Evolutionary conservation across 257 asterid genomes (phyloP).

Genomic region (Thymus quinquecostatus): DNA sequence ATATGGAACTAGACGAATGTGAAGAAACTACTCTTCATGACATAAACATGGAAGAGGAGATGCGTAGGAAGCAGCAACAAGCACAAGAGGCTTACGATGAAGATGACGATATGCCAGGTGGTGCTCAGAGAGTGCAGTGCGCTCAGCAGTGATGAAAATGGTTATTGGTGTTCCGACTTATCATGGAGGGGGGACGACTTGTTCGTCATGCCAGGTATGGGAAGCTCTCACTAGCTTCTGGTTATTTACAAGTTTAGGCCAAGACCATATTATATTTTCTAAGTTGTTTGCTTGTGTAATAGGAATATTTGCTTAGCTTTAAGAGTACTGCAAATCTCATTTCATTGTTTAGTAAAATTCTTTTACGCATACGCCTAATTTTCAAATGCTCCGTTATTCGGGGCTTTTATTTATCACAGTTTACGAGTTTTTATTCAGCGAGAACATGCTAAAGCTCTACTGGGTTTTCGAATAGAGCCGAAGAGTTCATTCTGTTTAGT

Average conservation of each 20-base stretch:
- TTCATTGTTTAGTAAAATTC: conserved; percentile 10
- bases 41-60: conserved; percentile 58
- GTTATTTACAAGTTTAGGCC: conserved; percentile 18
- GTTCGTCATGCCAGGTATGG: conserved; percentile 19
- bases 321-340: conserved; percentile 13
- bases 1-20: conserved; percentile 52
- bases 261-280: conserved; percentile 30
- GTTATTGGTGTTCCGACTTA: too few species aligned
- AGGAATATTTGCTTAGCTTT: conserved; percentile 18
- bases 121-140: conserved; percentile 68
- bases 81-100: conserved; percentile 58
- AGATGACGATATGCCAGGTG: conserved; percentile 55
- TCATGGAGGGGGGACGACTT: not conserved
- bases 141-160: conserved; percentile 52
- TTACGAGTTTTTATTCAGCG: not conserved
- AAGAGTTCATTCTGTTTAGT: not conserved
- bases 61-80: conserved; percentile 54
- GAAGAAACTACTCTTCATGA: conserved; percentile 61
- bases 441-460: not conserved
- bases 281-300: conserved; percentile 20
- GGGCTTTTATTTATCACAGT: not conserved
- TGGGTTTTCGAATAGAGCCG: too few species aligned
- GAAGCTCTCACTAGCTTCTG: not conserved
- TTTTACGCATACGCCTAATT: not conserved
- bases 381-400: not conserved